Base-by-base conservation (phyloP, 345 rosid genomes). In the Gossypium thurberi region DNA sequence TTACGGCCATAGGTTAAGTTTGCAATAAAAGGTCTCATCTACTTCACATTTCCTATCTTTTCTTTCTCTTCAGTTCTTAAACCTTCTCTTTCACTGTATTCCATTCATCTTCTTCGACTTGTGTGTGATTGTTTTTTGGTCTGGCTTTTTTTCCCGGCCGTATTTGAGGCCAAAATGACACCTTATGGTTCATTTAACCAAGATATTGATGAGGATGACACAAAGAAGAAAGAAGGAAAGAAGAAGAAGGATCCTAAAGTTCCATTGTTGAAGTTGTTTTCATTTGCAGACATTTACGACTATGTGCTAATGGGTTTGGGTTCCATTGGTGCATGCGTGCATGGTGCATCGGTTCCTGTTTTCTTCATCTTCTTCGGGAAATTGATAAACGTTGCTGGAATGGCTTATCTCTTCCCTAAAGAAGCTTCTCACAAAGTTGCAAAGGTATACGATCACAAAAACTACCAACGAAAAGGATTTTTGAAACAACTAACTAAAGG, bases 291-390 rank as follows among this genome's bases (percentile, higher is more conserved):
- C 71, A 84, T 58, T n/a, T 87, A 91, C 64, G 99, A 95, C 61
- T 84, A 69, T 66, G 80, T 92, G 60, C 77, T 95, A 12, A 95
- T 95, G 99, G 79, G 73, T 10, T 28, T 92, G 14, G 99, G 99
- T 65, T 95, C 99, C n/a, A 70, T 95, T 14, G 98, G 94, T 17
- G 99, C 98, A 13, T 81, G 87, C 69, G 50, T 85, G 78, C 99
- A 95, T 71, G 99, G 99, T 1, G 96, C 88, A 72, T 95, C 99
- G 0, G 98, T 95, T 8, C 99, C 99, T 0, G 77, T 95, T 14
- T 95, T 95, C 83, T 95, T 95, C 85, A 89, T 92, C 64, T 95
- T 84, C 85, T 95, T 95, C 25, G 99, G 99, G 2, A 89, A 83
- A 83, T 50, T 95, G 73, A 95, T 95, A 14, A 85, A 92, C 57